Percentiles rank a stretch among this genome's conserved stretches.
Evolutionary conservation across 176 grass and related monocot species (phyloP).

Genomic region (Eleusine indica): DNA sequence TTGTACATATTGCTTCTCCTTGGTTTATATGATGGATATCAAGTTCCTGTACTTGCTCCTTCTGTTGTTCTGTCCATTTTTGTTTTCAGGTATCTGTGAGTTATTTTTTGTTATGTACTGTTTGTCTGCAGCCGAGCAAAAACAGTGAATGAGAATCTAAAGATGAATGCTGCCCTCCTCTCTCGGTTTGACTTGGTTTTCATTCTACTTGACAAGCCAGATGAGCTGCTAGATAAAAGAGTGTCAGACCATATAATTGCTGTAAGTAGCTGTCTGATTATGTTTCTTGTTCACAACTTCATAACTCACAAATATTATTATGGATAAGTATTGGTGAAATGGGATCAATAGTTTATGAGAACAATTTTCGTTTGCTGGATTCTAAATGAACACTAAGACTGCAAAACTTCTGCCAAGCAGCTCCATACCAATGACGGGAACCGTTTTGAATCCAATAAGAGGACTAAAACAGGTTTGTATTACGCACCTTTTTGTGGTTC

Average conservation of each 20-base stretch:
- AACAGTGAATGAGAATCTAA: conserved; percentile 91
- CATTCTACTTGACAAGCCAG: conserved; percentile 87
- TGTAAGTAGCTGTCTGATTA: conserved; percentile 43
- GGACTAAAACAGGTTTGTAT: conserved; percentile 59
- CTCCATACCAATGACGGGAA: conserved; percentile 60
- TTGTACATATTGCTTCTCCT: conserved; percentile 15
- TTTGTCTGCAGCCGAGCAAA: conserved; percentile 76
- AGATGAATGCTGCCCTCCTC: conserved; percentile 85
- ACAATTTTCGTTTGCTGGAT: neutral
- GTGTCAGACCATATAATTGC: conserved; percentile 88
- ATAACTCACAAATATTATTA: neutral
- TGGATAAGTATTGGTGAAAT: neutral
- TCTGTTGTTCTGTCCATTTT: neutral
- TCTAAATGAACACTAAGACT: conserved; percentile 22
- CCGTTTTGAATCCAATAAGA: conserved; percentile 51
- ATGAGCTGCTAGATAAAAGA: conserved; percentile 80
- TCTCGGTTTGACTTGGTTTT: conserved; percentile 97
- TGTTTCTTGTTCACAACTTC: conserved; percentile 17
- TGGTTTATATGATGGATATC: conserved; percentile 1
- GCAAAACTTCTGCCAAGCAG: conserved; percentile 37
- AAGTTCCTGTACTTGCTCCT: neutral
- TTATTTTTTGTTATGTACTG: neutral
- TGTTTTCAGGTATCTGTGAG: neutral
- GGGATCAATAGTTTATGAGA: conserved; percentile 14
- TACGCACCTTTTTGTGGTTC: conserved; percentile 9